Evolutionary conservation across 176 grass and related monocot genomes (phyloP), one percentile per base, ranked within the genome.

Genomic region (Melocanna baccifera): DNA sequence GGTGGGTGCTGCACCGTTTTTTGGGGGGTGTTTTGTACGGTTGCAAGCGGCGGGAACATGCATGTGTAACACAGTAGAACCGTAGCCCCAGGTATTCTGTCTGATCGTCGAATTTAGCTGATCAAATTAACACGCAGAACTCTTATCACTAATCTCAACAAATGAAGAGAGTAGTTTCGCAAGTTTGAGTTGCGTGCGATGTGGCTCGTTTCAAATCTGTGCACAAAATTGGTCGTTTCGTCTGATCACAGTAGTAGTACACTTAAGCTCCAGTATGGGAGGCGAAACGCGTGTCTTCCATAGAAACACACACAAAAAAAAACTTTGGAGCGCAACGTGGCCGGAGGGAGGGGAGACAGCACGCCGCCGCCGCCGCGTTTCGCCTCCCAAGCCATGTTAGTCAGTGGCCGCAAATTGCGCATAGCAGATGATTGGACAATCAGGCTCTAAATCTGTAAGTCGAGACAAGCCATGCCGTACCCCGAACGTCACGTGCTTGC

Each of bases 1-100:
- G 19, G n/a, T 66, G 75, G 39, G 36, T 23, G 70, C 22, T 79
- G 81, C 73, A 79, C 64, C 76, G 58, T 66, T 67, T 74, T 84
- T 85, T 68, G 28, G 81, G 81, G 87, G 76, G 22, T 7, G 23
- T 66, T 50, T 65, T 78, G 87, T 70, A 88, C 67, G 67, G 81
- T 78, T 65, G 81, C 81, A 53, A 23, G 53, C 65, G 55, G 12
- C 25, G 10, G 46, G 12, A 36, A n/a, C 75, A 39, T n/a, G 47
- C 11, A 56, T 87, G 46, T 39, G 65, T 57, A 30, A 53, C 53
- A 42, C 41, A 3, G 19, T 62, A 14, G 59, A 41, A 16, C 5
- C 1, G 12, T 64, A 30, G 3, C 3, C 9, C 20, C 20, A 22
- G 46, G 40, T 82, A 15, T 69, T 78, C 6, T 56, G 57, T 71